These are phyloP conservation scores for Botrytis elliptica DNA, from an alignment of 2,329 filamentous ascomycete genomes.

Conservation along the genomic window DNA sequence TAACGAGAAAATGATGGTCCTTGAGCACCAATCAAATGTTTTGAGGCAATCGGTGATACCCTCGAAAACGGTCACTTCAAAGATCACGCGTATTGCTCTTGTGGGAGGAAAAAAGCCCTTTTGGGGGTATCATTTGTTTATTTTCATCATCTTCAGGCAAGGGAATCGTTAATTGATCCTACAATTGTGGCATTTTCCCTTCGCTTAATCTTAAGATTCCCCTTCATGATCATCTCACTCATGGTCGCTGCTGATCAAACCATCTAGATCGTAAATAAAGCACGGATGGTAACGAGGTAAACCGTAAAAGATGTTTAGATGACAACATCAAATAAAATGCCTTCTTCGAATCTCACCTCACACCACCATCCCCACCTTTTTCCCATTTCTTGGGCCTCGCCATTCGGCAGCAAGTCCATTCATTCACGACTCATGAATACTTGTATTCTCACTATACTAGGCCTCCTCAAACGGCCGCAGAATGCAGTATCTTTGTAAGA, in stretches of 20 bases:
- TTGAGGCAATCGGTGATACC: conserved; percentile 33
- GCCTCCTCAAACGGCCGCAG: conserved; percentile 19
- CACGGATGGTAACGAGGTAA: conserved; percentile 1
- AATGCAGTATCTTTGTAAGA: conserved; percentile 21
- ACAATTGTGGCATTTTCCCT: neutral
- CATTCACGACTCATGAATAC: conserved; percentile 13
- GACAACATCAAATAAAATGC: conserved; percentile 8
- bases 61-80: conserved; percentile 20
- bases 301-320: neutral
- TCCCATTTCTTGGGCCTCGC: neutral
- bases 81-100: conserved; percentile 27
- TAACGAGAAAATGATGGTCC: conserved; percentile 24
- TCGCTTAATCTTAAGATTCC: conserved; percentile 13
- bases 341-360: neutral
- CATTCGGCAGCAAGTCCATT: conserved; percentile 1
- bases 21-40: conserved; percentile 33
- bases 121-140: conserved; percentile 10
- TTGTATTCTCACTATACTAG: conserved; percentile 14
- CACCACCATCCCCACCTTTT: conserved; percentile 7
- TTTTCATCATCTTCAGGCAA: neutral
- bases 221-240: conserved; percentile 14
- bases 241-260: conserved; percentile 17
- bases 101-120: neutral
- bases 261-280: conserved; percentile 1
- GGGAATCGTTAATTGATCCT: neutral